Percentiles rank a stretch among this genome's conserved stretches.
Evolutionary conservation across 176 grass and related monocot genomes (phyloP).

Genomic region (Poa annua): DNA sequence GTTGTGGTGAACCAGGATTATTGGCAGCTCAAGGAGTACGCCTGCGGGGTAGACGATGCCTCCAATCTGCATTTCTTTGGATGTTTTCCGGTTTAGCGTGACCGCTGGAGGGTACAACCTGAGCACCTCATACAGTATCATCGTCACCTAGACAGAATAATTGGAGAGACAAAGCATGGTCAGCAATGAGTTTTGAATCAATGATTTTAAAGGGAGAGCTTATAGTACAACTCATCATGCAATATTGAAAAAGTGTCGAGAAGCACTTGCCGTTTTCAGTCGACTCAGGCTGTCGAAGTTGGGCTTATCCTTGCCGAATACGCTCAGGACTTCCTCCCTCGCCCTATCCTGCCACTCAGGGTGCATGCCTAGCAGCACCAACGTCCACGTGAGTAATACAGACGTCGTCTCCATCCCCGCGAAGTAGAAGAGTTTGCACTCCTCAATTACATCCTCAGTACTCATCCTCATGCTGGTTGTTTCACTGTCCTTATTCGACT

Average conservation of each 20-base stretch:
- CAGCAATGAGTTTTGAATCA: too few relatives aligned
- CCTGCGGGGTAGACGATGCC: neutral
- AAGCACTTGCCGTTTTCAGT: too few relatives aligned
- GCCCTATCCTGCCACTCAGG: neutral
- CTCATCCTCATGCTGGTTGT: neutral
- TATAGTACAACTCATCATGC: too few relatives aligned
- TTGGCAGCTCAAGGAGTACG: conserved; percentile 7
- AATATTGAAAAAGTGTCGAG: too few relatives aligned
- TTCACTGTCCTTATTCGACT: conserved; percentile 53
- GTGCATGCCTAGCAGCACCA: neutral
- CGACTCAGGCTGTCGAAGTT: too few relatives aligned
- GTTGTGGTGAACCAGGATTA: conserved; percentile 45
- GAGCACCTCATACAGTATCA: conserved; percentile 5
- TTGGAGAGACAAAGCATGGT: too few relatives aligned
- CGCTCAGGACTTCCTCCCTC: too few relatives aligned
- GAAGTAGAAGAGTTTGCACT: conserved; percentile 11
- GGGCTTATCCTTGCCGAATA: neutral
- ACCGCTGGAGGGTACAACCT: neutral
- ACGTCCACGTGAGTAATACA: neutral
- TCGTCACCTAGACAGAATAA: neutral
- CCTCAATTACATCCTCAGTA: neutral
- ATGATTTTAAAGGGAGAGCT: too few relatives aligned
- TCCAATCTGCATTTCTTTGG: neutral
- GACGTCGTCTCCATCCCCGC: neutral
- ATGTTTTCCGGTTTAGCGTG: neutral